Percentiles rank a stretch among this genome's conserved stretches.
Conservation (phyloP, 305 asterid species). For the Andrographis paniculata region DNA sequence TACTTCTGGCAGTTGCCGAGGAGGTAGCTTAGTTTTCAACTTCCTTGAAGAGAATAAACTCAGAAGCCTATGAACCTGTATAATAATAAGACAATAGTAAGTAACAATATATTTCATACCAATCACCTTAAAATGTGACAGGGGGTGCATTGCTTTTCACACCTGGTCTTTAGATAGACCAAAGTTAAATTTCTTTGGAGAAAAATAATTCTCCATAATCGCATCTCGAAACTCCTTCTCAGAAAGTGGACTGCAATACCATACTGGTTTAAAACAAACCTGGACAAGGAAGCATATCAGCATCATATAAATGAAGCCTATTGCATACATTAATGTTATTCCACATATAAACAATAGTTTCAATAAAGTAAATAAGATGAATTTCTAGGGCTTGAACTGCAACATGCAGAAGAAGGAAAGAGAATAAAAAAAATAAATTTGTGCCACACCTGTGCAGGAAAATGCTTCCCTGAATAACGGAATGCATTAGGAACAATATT, state of each 20-base stretch:
- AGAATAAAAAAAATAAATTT: background rate
- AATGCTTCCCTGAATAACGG: constrained; percentile 40
- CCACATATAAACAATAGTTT: constrained; percentile 5
- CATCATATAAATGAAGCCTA: constrained; percentile 11
- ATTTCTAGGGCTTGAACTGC: constrained; percentile 9
- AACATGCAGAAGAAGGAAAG: constrained; percentile 4
- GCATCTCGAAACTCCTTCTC: constrained; percentile 65
- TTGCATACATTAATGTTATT: constrained; percentile 1
- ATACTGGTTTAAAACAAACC: constrained; percentile 55
- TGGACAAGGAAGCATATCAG: constrained; percentile 27
- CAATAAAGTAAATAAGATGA: background rate
- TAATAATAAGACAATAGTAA: constrained; percentile 9
- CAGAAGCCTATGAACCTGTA: constrained; percentile 59
- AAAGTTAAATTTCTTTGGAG: constrained; percentile 54
- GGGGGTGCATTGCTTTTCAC: constrained; percentile 16
- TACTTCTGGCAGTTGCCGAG: constrained; percentile 20
- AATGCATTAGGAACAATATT: constrained; percentile 50
- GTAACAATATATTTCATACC: constrained; percentile 22
- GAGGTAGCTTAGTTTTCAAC: constrained; percentile 25
- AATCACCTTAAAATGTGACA: constrained; percentile 11
- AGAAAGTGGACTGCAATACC: constrained; percentile 65
- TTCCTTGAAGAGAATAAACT: constrained; percentile 49
- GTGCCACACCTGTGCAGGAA: constrained; percentile 64
- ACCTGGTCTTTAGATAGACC: constrained; percentile 76
- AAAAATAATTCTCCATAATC: constrained; percentile 58